Percentiles rank a stretch among this genome's conserved stretches.
Conservation (phyloP, 768 basidiomycete genomes). For the Saitozyma podzolica region DNA sequence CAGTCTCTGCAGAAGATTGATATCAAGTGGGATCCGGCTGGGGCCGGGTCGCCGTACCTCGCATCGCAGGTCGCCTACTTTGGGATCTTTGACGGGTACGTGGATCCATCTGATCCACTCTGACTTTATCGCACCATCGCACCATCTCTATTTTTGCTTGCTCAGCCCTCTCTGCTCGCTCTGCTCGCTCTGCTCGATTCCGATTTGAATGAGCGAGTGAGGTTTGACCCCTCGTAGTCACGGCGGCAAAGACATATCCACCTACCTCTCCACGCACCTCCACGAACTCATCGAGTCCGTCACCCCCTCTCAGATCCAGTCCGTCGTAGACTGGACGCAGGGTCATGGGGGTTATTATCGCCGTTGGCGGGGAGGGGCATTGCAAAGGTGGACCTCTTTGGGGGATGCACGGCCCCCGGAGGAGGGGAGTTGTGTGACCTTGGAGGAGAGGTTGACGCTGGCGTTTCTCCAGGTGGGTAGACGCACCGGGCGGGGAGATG, state of each 20-base stretch:
- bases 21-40: slow-evolving; percentile 66
- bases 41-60: slow-evolving; percentile 57
- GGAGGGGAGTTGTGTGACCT: slow-evolving; percentile 56
- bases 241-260: slow-evolving; percentile 85
- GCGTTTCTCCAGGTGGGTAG: slow-evolving; percentile 78
- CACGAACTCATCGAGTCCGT: slow-evolving; percentile 82
- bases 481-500: too few relatives aligned
- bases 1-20: slow-evolving; percentile 61
- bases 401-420: slow-evolving; percentile 14
- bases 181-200: too few relatives aligned
- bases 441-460: slow-evolving; percentile 81
- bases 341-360: slow-evolving; percentile 73
- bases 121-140: neutral
- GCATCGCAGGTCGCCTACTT: slow-evolving; percentile 78
- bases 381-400: slow-evolving; percentile 54
- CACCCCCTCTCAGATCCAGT: slow-evolving; percentile 58
- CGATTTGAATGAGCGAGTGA: too few relatives aligned
- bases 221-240: slow-evolving; percentile 59
- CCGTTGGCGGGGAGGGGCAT: slow-evolving; percentile 76
- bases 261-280: slow-evolving; percentile 79
- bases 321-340: slow-evolving; percentile 61
- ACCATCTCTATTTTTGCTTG: neutral
- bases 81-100: slow-evolving; percentile 88
- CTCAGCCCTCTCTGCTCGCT: too few relatives aligned
- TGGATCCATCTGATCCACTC: slow-evolving; percentile 2